Percentiles rank a stretch among this genome's conserved stretches.
These are phyloP conservation scores for Arthrobotrys megalospora DNA, from an alignment of 2,329 filamentous ascomycete species.

Conservation along the genomic window DNA sequence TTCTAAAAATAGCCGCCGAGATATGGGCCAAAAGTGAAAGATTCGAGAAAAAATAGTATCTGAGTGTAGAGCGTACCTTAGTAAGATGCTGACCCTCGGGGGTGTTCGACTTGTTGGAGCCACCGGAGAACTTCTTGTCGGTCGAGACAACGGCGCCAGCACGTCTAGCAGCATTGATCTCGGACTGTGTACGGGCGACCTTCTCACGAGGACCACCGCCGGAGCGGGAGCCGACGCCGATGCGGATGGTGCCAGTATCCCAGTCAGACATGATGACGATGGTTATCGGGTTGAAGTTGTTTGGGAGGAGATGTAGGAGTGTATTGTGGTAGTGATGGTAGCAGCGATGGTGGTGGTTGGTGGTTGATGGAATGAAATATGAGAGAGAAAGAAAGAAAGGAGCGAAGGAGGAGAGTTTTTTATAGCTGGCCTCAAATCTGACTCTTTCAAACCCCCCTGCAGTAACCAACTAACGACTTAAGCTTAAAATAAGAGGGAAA, in stretches of 20 bases:
- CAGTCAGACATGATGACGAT: slow-evolving; percentile 77
- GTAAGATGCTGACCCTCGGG: slow-evolving; percentile 93
- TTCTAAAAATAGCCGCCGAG: slow-evolving; percentile 28
- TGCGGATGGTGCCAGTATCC: slow-evolving; percentile 87
- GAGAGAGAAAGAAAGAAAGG: slow-evolving; percentile 4
- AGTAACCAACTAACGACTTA: background rate
- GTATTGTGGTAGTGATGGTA: background rate
- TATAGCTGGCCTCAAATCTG: slow-evolving; percentile 6
- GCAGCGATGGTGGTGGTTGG: background rate
- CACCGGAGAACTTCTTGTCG: slow-evolving; percentile 81
- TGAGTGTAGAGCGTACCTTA: slow-evolving; percentile 46
- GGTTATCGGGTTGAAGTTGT: background rate
- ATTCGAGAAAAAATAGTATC: slow-evolving; percentile 5
- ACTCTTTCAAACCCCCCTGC: slow-evolving; percentile 6
- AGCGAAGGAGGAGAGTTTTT: slow-evolving; percentile 17
- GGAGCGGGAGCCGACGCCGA: slow-evolving; percentile 85
- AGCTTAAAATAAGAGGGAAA: background rate
- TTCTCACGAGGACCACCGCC: slow-evolving; percentile 82
- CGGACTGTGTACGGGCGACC: slow-evolving; percentile 84
- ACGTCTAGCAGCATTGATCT: slow-evolving; percentile 89
- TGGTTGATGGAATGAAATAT: background rate
- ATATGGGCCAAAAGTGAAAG: slow-evolving; percentile 14
- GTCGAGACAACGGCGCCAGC: slow-evolving; percentile 82
- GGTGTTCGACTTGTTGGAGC: slow-evolving; percentile 67
- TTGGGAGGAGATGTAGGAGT: background rate